Percentiles rank a stretch among this genome's conserved stretches.
Conservation (phyloP, 495 filamentous ascomycete species). For the Neurospora sp. region DNA sequence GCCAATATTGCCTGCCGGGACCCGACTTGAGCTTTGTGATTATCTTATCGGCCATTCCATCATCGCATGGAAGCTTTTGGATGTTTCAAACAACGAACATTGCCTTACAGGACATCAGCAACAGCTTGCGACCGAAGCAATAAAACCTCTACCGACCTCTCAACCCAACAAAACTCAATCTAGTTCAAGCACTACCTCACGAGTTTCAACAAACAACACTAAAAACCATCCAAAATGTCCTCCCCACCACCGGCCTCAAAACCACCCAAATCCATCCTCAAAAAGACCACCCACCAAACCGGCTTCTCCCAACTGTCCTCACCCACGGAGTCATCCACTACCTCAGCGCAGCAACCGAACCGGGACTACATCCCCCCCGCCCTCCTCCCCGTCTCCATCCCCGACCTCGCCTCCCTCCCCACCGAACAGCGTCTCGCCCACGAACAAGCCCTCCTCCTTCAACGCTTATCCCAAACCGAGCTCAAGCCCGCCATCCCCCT, state of each 20-base stretch:
- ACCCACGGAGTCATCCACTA: too few species aligned
- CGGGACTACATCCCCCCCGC: slow-evolving; percentile 19
- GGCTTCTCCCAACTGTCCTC: neutral
- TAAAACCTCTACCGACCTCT: neutral
- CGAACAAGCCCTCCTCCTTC: slow-evolving; percentile 69
- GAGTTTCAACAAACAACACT: neutral
- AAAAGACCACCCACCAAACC: slow-evolving; percentile 28
- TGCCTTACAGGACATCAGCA: neutral
- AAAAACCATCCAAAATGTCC: neutral
- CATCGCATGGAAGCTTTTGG: neutral
- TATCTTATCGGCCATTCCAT: neutral
- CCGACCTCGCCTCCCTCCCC: slow-evolving; percentile 8
- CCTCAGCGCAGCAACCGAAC: too few species aligned
- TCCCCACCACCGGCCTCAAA: neutral
- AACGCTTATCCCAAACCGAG: slow-evolving; percentile 53
- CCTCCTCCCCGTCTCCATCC: slow-evolving; percentile 13
- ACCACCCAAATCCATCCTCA: slow-evolving; percentile 44
- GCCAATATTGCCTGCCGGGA: neutral
- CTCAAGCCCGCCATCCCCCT: slow-evolving; percentile 44
- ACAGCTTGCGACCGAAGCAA: neutral
- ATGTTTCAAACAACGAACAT: neutral
- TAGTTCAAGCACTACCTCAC: neutral
- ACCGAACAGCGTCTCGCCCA: slow-evolving; percentile 3
- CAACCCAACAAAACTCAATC: neutral
- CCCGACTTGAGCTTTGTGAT: neutral